Percentiles rank a stretch among this genome's conserved stretches.
phyloP scores from a whole-genome alignment of 768 basidiomycete species.

The Auricularia sp. region DNA sequence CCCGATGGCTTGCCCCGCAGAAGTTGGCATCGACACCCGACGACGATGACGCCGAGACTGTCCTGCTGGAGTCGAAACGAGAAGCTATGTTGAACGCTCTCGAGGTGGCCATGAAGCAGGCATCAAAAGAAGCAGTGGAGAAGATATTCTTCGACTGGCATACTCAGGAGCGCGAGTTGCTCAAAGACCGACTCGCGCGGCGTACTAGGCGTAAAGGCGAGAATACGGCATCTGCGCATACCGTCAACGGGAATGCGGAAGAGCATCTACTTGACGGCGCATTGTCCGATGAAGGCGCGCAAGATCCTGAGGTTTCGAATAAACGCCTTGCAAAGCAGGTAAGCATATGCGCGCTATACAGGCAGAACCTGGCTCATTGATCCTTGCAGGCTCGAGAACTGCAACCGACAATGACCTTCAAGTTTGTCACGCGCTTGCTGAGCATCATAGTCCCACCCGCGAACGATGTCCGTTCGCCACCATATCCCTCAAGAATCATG shows the following conservation, averaged over 20 bases:
- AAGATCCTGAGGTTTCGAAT: background rate
- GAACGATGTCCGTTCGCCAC: constrained; percentile 9
- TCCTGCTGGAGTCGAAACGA: background rate
- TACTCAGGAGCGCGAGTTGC: constrained; percentile 2
- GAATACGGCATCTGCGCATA: background rate
- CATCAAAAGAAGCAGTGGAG: constrained; percentile 43
- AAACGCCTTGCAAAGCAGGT: too few relatives aligned
- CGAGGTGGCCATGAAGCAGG: constrained; percentile 30
- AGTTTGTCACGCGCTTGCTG: constrained; percentile 4
- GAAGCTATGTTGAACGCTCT: constrained; percentile 21
- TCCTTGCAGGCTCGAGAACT: too few relatives aligned
- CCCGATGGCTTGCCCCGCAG: constrained; percentile 35
- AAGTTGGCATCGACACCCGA: constrained; percentile 21
- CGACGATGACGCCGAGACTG: background rate
- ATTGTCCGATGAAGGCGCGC: background rate
- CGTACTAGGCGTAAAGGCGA: background rate
- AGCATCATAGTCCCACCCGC: background rate
- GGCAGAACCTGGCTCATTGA: too few relatives aligned
- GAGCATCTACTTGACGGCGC: background rate
- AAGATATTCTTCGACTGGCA: constrained; percentile 56
- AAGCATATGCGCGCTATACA: too few relatives aligned
- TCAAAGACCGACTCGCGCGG: background rate
- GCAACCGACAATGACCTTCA: background rate
- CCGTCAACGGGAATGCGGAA: background rate
- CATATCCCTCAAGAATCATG: constrained; percentile 49